A percentile compares a stretch with the other conserved stretches of the same genome.
Evolutionary conservation across 148 eudicot species (phyloP).

Genomic region (Fagopyrum tataricum): DNA sequence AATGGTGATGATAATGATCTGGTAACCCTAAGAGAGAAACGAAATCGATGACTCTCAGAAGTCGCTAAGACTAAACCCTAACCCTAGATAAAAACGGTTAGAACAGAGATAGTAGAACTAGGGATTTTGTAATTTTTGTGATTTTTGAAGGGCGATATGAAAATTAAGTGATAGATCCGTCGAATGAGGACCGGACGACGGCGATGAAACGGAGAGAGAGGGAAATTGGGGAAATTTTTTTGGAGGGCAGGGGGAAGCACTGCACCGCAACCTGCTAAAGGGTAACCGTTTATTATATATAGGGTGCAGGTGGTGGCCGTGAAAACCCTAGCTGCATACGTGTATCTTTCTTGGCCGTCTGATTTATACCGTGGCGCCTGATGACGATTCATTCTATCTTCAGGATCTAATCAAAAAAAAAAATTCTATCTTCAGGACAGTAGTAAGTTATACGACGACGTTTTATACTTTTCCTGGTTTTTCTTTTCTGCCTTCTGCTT

Average conservation of each 20-base stretch:
- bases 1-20: neutral
- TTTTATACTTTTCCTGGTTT: neutral
- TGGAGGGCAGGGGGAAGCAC: conserved; percentile 20
- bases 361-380: neutral
- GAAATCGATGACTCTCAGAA: neutral
- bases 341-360: conserved; percentile 14
- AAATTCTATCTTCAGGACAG: too few relatives aligned
- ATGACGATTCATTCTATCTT: neutral
- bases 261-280: conserved; percentile 29
- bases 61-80: conserved; percentile 12
- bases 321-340: conserved; percentile 21
- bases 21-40: conserved; percentile 15
- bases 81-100: conserved; percentile 1
- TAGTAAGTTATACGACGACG: neutral
- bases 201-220: conserved; percentile 6
- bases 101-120: neutral
- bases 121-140: conserved; percentile 18
- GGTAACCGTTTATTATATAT: conserved; percentile 19
- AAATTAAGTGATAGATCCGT: conserved; percentile 8
- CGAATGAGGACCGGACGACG: conserved; percentile 17
- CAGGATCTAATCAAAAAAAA: too few relatives aligned
- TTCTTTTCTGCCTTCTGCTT: neutral
- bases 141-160: conserved; percentile 17
- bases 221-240: conserved; percentile 20
- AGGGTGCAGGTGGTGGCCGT: neutral